Evolutionary conservation across 257 asterid species (phyloP).

Genomic region (Nicotiana otophora): DNA sequence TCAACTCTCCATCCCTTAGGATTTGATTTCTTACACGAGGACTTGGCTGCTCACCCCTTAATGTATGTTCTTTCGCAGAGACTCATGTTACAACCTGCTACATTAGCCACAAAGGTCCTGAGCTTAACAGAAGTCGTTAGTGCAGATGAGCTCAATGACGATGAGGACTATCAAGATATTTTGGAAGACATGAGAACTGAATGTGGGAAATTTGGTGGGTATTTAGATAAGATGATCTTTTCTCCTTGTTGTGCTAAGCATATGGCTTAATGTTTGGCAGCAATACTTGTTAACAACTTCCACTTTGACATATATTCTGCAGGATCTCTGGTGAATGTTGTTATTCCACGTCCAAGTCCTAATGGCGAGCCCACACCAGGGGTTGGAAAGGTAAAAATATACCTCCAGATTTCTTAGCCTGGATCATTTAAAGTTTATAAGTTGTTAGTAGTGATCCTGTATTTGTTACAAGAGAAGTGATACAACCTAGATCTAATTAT

Average conservation of each 20-base stretch:
- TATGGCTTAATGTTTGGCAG: constrained; percentile 4
- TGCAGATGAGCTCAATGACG: constrained; percentile 65
- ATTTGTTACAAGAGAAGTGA: neutral
- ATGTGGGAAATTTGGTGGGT: constrained; percentile 64
- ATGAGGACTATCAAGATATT: constrained; percentile 77
- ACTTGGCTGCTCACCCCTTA: neutral
- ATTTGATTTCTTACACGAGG: neutral
- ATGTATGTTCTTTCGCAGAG: constrained; percentile 45
- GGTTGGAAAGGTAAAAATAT: constrained; percentile 74
- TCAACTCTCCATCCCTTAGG: neutral
- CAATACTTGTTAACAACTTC: constrained; percentile 12
- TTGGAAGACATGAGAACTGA: constrained; percentile 84
- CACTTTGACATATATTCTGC: constrained; percentile 17
- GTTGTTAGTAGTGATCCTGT: neutral
- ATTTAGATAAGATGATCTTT: neutral
- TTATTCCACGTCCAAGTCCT: constrained; percentile 82
- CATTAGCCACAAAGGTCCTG: constrained; percentile 69
- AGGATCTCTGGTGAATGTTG: constrained; percentile 73
- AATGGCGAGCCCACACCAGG: constrained; percentile 68
- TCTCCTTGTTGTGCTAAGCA: constrained; percentile 9
- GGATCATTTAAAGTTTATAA: neutral
- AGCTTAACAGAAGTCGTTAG: constrained; percentile 72
- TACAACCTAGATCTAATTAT: neutral
- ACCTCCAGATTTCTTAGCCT: neutral
- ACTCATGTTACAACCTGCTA: constrained; percentile 52